phyloP scores from a whole-genome alignment of 78 protist genomes.

The Dictyostelium discoideum region DNA sequence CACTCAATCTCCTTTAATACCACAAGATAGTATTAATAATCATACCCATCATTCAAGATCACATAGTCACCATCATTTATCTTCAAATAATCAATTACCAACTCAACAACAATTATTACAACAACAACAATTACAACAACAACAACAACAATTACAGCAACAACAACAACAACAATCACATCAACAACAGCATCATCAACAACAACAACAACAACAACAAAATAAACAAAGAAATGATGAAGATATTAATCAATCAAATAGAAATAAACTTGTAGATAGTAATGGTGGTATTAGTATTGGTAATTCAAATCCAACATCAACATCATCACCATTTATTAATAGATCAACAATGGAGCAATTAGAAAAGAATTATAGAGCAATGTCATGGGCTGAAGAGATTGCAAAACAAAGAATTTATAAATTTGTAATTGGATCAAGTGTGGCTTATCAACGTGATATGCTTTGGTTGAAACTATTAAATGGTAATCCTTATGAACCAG shows the following conservation, averaged over 20 bases:
- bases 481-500: slow-evolving; percentile 80
- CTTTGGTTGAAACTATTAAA: slow-evolving; percentile 52
- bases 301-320: neutral
- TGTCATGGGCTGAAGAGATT: slow-evolving; percentile 47
- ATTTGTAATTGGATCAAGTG: slow-evolving; percentile 27
- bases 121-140: neutral
- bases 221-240: neutral
- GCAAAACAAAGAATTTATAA: slow-evolving; percentile 24
- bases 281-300: neutral
- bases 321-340: slow-evolving; percentile 13
- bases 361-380: slow-evolving; percentile 18
- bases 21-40: neutral
- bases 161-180: neutral
- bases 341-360: slow-evolving; percentile 39
- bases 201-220: neutral
- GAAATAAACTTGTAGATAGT: neutral
- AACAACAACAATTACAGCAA: neutral
- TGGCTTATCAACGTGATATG: slow-evolving; percentile 57
- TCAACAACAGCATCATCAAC: neutral
- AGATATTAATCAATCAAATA: slow-evolving; percentile 2
- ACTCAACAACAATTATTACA: neutral
- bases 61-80: slow-evolving; percentile 6
- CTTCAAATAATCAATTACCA: neutral
- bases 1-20: neutral
- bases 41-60: slow-evolving; percentile 14